A percentile compares a stretch with the other conserved stretches of the same genome.
Conservation (phyloP, 2,329 filamentous ascomycete species). For the Lachnellula suecica region DNA sequence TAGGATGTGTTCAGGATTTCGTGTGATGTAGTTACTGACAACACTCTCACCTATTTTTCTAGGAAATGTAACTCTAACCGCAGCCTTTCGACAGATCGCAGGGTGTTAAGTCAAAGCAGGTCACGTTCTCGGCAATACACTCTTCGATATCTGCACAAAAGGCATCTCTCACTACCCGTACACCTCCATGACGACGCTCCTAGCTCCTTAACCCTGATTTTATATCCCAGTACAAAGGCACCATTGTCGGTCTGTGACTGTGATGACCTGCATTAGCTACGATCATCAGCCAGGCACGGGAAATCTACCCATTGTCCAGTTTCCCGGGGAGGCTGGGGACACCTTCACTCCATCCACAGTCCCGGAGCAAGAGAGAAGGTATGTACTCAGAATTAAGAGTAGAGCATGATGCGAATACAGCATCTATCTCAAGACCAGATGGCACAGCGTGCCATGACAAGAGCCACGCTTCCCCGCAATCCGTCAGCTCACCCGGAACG, state of each 20-base stretch:
- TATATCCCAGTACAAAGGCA: too few species aligned
- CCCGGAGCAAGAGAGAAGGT: too few species aligned
- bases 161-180: background rate
- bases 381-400: background rate
- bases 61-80: background rate
- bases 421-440: background rate
- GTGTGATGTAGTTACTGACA: too few species aligned
- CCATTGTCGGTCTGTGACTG: too few species aligned
- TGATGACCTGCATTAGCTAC: slow-evolving; percentile 10
- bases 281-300: background rate
- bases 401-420: background rate
- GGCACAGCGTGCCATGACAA: background rate
- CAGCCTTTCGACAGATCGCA: background rate
- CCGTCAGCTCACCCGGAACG: background rate
- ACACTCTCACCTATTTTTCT: too few species aligned
- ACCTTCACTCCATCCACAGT: too few species aligned
- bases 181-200: background rate
- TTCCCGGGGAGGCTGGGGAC: too few species aligned
- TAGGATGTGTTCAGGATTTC: too few species aligned
- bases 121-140: background rate
- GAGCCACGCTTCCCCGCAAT: background rate
- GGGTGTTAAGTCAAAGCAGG: background rate
- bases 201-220: background rate
- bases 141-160: background rate
- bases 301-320: background rate